These are phyloP conservation scores for Huntiella moniliformis DNA, from an alignment of 2,329 filamentous ascomycete genomes.

Conservation along the genomic window DNA sequence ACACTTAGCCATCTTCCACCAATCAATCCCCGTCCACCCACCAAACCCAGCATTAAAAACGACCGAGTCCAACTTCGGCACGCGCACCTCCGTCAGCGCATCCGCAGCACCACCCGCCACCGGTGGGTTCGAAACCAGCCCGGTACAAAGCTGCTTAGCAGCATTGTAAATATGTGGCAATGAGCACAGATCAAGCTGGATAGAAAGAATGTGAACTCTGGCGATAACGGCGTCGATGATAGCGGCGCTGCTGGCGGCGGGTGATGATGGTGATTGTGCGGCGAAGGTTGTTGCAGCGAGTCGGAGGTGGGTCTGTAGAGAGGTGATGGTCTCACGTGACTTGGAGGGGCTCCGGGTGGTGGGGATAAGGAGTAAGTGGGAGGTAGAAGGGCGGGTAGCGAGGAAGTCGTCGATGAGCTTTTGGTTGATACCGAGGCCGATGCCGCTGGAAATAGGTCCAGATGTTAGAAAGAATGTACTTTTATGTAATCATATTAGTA, in stretches of 20 bases:
- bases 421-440: slow-evolving; percentile 67
- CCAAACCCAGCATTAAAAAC: slow-evolving; percentile 81
- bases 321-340: slow-evolving; percentile 49
- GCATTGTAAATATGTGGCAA: slow-evolving; percentile 30
- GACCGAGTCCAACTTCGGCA: slow-evolving; percentile 59
- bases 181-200: slow-evolving; percentile 42
- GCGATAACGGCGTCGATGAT: slow-evolving; percentile 21
- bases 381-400: slow-evolving; percentile 40
- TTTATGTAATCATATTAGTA: neutral
- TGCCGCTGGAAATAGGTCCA: slow-evolving; percentile 38
- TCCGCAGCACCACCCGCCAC: slow-evolving; percentile 18
- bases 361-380: slow-evolving; percentile 61
- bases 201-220: slow-evolving; percentile 38
- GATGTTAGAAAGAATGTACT: neutral
- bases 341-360: slow-evolving; percentile 65
- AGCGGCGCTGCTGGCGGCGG: slow-evolving; percentile 36
- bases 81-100: slow-evolving; percentile 25
- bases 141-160: slow-evolving; percentile 27
- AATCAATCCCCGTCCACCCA: slow-evolving; percentile 61
- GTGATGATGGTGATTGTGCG: slow-evolving; percentile 32
- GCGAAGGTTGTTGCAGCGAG: slow-evolving; percentile 25
- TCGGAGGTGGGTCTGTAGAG: slow-evolving; percentile 44
- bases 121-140: slow-evolving; percentile 27
- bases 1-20: slow-evolving; percentile 15
- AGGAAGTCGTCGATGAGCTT: slow-evolving; percentile 85